These are phyloP conservation scores for Theileria parva DNA, from an alignment of 169 alveolate species.

Conservation along the genomic window DNA sequence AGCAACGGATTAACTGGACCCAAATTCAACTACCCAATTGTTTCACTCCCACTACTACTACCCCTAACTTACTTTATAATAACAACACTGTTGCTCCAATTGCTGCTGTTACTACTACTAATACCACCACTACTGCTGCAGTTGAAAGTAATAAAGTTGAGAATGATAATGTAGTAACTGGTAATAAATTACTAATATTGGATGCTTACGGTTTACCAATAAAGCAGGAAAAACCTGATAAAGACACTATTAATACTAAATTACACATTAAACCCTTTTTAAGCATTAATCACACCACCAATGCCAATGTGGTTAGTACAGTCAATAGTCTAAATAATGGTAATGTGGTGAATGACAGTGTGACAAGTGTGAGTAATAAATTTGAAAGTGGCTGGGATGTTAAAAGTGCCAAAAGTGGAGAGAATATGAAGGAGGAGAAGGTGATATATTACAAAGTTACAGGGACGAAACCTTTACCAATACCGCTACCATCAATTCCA, in stretches of 20 bases:
- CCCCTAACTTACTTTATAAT: neutral
- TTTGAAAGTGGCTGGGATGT: neutral
- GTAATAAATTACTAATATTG: neutral
- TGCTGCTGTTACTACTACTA: neutral
- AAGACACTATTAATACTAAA: neutral
- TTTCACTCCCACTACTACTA: neutral
- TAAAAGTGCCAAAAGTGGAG: neutral
- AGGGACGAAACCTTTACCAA: slow-evolving; percentile 54
- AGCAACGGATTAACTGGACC: slow-evolving; percentile 83
- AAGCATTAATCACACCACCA: neutral
- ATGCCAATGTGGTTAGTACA: neutral
- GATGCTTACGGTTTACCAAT: slow-evolving; percentile 4
- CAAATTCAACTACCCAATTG: slow-evolving; percentile 55
- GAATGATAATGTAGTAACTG: neutral
- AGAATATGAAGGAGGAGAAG: slow-evolving; percentile 1
- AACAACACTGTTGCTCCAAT: neutral
- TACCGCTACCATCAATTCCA: slow-evolving; percentile 59
- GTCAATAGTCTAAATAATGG: neutral
- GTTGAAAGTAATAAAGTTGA: neutral
- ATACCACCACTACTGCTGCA: neutral
- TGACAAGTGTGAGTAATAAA: neutral
- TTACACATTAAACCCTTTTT: neutral
- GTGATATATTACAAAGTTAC: slow-evolving; percentile 40
- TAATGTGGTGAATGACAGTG: neutral
- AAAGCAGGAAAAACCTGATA: neutral